Evolutionary conservation across 192 early-diverging fungal genomes (phyloP).

Genomic region (Thamnidium elegans): DNA sequence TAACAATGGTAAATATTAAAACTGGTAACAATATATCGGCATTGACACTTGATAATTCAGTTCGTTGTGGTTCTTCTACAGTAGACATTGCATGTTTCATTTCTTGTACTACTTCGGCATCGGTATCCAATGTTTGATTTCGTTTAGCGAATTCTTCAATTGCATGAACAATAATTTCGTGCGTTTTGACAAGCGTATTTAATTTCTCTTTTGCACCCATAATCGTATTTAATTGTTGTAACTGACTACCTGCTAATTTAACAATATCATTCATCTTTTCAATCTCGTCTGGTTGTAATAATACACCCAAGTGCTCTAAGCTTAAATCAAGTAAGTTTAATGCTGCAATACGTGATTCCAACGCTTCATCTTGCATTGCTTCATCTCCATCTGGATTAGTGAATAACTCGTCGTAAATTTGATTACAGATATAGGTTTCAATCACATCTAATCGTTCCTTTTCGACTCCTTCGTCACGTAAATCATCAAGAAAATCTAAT

Average conservation of each 20-base stretch:
- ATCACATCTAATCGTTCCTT: conserved; percentile 46
- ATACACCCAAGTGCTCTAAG: conserved; percentile 59
- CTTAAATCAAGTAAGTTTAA: conserved; percentile 60
- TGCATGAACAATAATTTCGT: conserved; percentile 41
- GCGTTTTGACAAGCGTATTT: conserved; percentile 38
- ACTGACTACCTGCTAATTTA: conserved; percentile 37
- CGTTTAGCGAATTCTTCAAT: background rate
- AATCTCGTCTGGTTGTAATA: conserved; percentile 36
- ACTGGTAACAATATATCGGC: conserved; percentile 69
- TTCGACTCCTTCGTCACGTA: conserved; percentile 13
- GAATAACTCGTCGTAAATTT: conserved; percentile 41
- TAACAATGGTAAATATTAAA: conserved; percentile 65
- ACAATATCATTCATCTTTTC: conserved; percentile 41
- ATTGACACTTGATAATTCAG: conserved; percentile 21
- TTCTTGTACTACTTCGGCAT: conserved; percentile 23
- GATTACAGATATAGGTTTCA: conserved; percentile 44
- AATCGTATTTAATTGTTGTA: conserved; percentile 41
- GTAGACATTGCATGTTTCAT: conserved; percentile 25
- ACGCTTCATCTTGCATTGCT: conserved; percentile 54
- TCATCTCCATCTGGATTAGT: conserved; percentile 48
- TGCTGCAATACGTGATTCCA: conserved; percentile 65
- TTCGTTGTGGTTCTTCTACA: background rate
- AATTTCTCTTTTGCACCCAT: conserved; percentile 44
- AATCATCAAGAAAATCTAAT: conserved; percentile 18
- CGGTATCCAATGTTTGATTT: conserved; percentile 4